phyloP scores from a whole-genome alignment of 257 asterid genomes.

The Lantana camara region DNA sequence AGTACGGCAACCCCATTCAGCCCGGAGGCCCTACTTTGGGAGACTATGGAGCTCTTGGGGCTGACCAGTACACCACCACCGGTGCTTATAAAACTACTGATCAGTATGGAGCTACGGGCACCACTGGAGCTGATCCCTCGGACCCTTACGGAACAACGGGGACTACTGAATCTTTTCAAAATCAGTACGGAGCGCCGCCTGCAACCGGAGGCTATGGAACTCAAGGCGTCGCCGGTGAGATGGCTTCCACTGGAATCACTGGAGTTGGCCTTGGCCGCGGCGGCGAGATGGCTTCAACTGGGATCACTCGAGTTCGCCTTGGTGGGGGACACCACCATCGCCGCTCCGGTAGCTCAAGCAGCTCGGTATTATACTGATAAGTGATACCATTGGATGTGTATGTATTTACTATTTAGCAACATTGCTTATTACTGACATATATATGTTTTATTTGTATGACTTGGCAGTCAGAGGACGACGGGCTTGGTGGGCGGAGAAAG shows the following conservation, averaged over 20 bases:
- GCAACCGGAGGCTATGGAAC: neutral
- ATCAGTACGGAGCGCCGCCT: neutral
- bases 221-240: neutral
- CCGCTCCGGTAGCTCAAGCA: slow-evolving; percentile 47
- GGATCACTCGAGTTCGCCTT: neutral
- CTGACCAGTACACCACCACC: neutral
- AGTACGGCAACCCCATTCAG: slow-evolving; percentile 38
- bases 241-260: neutral
- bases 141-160: slow-evolving; percentile 29
- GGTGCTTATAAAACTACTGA: neutral
- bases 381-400: too few species aligned
- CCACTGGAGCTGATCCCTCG: neutral
- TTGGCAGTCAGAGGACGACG: slow-evolving; percentile 46
- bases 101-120: neutral
- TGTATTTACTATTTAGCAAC: too few species aligned
- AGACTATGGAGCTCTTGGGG: neutral
- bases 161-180: neutral
- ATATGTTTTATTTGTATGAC: too few species aligned
- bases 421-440: neutral
- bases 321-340: slow-evolving; percentile 32
- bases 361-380: too few species aligned
- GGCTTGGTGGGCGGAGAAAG: slow-evolving; percentile 59
- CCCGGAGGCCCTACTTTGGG: neutral
- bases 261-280: neutral
- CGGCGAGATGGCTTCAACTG: neutral